phyloP scores from a whole-genome alignment of 345 rosid genomes.

The Gossypium stocksii region DNA sequence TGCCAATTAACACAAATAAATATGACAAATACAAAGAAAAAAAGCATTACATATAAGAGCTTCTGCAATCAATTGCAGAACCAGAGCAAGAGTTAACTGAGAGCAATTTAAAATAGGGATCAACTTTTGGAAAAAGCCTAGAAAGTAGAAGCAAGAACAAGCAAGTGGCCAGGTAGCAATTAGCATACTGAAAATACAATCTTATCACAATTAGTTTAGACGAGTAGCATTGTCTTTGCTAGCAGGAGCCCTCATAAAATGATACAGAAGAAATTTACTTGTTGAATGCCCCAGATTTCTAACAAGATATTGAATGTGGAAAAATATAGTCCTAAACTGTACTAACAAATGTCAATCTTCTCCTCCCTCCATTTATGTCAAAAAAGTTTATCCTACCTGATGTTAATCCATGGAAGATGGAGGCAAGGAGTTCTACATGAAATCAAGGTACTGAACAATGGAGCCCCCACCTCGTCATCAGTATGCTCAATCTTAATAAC shows the following conservation, averaged over 20 bases:
- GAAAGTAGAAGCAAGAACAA: not conserved
- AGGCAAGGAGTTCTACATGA: not conserved
- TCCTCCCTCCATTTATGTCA: not conserved
- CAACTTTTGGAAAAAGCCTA: not conserved
- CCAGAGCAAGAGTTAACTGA: not conserved
- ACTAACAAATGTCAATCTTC: not conserved
- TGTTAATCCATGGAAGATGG: not conserved
- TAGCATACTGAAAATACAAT: not conserved
- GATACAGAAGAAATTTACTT: not conserved
- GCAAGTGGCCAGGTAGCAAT: not conserved
- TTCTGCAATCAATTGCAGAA: not conserved
- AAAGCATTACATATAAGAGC: not conserved
- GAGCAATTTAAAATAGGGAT: not conserved
- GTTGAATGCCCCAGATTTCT: conserved; percentile 1
- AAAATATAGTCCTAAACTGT: conserved; percentile 8
- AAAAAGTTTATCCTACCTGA: not conserved
- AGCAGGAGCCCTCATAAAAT: not conserved
- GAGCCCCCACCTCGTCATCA: not conserved
- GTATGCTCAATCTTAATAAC: not conserved
- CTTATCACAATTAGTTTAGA: not conserved
- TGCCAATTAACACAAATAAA: not conserved
- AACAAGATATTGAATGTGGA: not conserved
- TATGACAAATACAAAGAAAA: not conserved
- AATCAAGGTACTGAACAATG: not conserved
- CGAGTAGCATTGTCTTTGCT: not conserved